Evolutionary conservation across 2,329 filamentous ascomycete species (phyloP), one percentile per base, ranked within the genome.

Genomic region (Chaetomium strumarium): DNA sequence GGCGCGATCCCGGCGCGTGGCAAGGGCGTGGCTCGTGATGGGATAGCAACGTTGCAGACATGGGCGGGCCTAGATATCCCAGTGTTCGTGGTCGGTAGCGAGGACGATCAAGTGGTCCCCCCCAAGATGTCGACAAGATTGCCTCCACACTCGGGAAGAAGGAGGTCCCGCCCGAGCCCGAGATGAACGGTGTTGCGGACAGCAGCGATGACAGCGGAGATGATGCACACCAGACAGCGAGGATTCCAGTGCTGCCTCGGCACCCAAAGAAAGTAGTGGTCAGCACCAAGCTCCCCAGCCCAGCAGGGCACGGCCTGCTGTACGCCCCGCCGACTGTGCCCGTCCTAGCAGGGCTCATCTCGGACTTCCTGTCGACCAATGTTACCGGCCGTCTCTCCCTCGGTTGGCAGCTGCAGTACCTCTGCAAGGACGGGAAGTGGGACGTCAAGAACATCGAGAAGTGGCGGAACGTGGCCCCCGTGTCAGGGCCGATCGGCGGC

Each of bases 361-460:
- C 90, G 54, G 84, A 88, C 57, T 97, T 97, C 63, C 77, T 96
- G 29, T 76, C 82, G 16, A 75, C 78, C 3, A 79, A 90, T 62
- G 77, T 96, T 49, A 91, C 91, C 10, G 78, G 83, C 10, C 83
- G 90, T 9, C 78, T 96, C 13, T 88, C 84, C 1, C 80, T 92
- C 29, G 88, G 86, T 40, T 97, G 92, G 91, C 92, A 97, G 69
- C 75, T 97, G 14, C 87, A 92, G 62, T 86, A 93, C 63, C 81
- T 97, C 20, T 89, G 87, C 2, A 89, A 86, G 1, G 88, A 90
- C 60, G 91, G 91, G 3, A 97, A 97, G 71, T 97, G 92, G 92
- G 92, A 96, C 64, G 90, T 97, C 60, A 97, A 97, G 72, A 97
- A 97, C 64, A 76, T 96, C 11, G 83, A 80, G 54, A 97, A 97